phyloP scores from a whole-genome alignment of 257 asterid genomes.

The Solanum corneliomulleri region DNA sequence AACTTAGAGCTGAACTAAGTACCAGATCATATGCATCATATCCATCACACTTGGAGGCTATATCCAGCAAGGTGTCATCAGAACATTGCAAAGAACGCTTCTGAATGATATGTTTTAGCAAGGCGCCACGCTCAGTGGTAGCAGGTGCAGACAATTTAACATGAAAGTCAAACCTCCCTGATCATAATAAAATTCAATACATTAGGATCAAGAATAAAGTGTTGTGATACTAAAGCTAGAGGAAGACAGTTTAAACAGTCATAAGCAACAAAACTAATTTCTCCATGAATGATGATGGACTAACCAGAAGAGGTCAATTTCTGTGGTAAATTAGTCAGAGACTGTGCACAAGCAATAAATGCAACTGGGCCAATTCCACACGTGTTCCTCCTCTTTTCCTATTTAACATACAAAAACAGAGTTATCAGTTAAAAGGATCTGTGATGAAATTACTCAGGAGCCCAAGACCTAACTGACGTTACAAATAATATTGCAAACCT shows the following conservation, averaged over 20 bases:
- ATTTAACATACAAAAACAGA: conserved; percentile 11
- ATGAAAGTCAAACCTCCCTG: conserved; percentile 95
- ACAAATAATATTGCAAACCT: neutral
- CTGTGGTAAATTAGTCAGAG: conserved; percentile 73
- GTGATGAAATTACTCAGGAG: neutral
- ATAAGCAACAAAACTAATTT: neutral
- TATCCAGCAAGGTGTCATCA: conserved; percentile 51
- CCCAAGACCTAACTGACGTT: neutral
- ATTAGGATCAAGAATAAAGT: neutral
- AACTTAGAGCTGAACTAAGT: conserved; percentile 11
- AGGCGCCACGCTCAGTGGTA: conserved; percentile 74
- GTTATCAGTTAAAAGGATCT: neutral
- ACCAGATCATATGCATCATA: conserved; percentile 98
- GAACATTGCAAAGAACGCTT: conserved; percentile 77
- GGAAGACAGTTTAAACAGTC: neutral
- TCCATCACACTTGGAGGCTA: conserved; percentile 95
- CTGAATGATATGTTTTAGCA: conserved; percentile 68
- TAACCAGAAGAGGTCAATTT: conserved; percentile 83
- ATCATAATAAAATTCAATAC: conserved; percentile 3
- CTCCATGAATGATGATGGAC: conserved; percentile 7
- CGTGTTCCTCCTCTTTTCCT: conserved; percentile 40
- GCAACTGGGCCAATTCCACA: conserved; percentile 90
- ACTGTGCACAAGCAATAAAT: conserved; percentile 73
- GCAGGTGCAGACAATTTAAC: conserved; percentile 85
- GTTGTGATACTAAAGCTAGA: neutral